A percentile compares a stretch with the other conserved stretches of the same genome.
Evolutionary conservation across 1,284 basidiomycete species (phyloP).

Genomic region (Ceraceosorus guamensis): DNA sequence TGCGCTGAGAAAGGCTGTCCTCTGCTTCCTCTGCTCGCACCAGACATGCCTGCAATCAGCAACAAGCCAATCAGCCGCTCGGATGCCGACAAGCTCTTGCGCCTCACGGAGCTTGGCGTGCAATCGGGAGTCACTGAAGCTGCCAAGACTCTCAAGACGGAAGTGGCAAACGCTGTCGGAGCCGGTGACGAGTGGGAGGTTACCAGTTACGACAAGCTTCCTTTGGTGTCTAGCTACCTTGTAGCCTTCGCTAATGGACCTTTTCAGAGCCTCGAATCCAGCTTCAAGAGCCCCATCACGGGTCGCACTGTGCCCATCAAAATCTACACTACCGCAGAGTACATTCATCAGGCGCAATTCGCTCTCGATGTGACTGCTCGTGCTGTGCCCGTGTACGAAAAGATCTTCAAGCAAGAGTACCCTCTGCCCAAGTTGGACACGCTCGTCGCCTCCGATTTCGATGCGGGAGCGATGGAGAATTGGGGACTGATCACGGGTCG

Average conservation of each 20-base stretch:
- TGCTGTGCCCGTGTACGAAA: conserved; percentile 85
- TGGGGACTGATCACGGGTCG: conserved; percentile 77
- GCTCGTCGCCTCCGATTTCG: conserved; percentile 61
- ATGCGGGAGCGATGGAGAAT: conserved; percentile 55
- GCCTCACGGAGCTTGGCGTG: conserved; percentile 61
- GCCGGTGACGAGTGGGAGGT: conserved; percentile 45
- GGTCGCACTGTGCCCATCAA: conserved; percentile 73
- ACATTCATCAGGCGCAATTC: conserved; percentile 67
- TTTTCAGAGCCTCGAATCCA: conserved; percentile 67
- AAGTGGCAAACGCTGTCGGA: conserved; percentile 16
- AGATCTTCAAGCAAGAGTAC: conserved; percentile 77
- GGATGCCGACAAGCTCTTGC: conserved; percentile 40
- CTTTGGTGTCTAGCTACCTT: conserved; percentile 77
- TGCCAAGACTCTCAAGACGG: conserved; percentile 53
- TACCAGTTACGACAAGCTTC: conserved; percentile 45
- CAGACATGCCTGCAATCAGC: conserved; percentile 59
- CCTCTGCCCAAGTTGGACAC: conserved; percentile 69
- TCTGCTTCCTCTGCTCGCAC: no score
- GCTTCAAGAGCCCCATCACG: conserved; percentile 73
- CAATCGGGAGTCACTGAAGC: conserved; percentile 19
- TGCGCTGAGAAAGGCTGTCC: not conserved
- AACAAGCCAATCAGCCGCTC: conserved; percentile 22
- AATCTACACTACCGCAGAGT: conserved; percentile 75
- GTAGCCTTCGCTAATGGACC: conserved; percentile 83
- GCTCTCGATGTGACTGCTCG: conserved; percentile 81